Evolutionary conservation across 108 stramenopile species (phyloP).

Genomic region (Nannochloropsis gaditana): DNA sequence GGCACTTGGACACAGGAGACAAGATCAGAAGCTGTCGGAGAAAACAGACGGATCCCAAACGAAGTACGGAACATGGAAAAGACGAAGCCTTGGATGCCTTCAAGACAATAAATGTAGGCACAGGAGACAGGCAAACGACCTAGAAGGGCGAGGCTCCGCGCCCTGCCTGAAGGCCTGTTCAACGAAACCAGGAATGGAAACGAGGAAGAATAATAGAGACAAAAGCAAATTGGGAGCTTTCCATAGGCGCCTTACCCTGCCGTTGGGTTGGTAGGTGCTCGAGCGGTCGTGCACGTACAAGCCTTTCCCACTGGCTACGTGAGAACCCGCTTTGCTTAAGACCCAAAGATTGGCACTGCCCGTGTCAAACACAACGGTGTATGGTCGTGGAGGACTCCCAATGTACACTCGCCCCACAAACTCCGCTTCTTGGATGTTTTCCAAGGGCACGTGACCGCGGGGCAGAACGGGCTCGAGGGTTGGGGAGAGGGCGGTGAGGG

Average conservation of each 20-base stretch:
- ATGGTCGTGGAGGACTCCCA: background rate
- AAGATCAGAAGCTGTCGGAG: background rate
- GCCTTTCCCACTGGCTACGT: background rate
- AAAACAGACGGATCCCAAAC: too few species aligned
- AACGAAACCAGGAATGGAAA: background rate
- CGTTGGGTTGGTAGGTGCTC: slow-evolving; percentile 17
- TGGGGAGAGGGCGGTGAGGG: background rate
- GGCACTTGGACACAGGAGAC: background rate
- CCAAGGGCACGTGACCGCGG: background rate
- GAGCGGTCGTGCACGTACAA: slow-evolving; percentile 16
- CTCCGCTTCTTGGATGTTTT: background rate
- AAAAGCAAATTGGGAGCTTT: background rate
- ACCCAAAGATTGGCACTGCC: background rate
- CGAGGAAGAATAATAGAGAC: background rate
- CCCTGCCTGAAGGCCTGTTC: background rate
- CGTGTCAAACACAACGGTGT: background rate
- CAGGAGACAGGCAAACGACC: background rate
- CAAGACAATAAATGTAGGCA: too few species aligned
- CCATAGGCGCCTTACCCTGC: background rate
- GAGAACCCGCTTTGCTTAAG: background rate
- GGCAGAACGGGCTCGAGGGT: background rate
- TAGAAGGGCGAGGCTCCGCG: background rate
- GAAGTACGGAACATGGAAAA: too few species aligned
- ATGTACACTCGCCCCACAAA: background rate
- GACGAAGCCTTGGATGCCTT: too few species aligned